A percentile compares a stretch with the other conserved stretches of the same genome.
Conservation (phyloP, 106 monocot genomes). For the Dactylorhiza incarnata region DNA sequence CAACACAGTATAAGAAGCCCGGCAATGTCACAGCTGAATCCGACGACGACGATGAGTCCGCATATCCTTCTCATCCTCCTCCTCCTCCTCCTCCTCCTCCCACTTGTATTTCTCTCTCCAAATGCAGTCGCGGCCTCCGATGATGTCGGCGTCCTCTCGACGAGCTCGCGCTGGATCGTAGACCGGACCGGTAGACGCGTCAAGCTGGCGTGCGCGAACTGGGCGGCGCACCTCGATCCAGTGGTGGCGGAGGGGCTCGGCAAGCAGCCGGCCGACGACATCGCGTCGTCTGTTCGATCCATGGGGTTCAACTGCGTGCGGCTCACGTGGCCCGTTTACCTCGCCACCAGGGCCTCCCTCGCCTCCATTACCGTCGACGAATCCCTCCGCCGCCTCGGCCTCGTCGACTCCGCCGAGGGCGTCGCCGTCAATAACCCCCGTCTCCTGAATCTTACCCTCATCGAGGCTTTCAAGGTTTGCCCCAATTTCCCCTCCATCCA, state of each 20-base stretch:
- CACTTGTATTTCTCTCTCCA: not conserved
- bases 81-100: not conserved
- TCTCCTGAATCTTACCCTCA: slow-evolving; percentile 19
- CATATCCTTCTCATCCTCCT: not conserved
- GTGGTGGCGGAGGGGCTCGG: slow-evolving; percentile 66
- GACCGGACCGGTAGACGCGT: slow-evolving; percentile 43
- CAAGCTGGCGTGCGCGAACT: slow-evolving; percentile 78
- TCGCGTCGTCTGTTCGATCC: slow-evolving; percentile 26
- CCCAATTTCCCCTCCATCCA: not conserved
- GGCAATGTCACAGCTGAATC: not conserved
- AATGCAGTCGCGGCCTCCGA: not conserved
- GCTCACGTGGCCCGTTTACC: slow-evolving; percentile 57
- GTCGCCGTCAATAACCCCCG: slow-evolving; percentile 34
- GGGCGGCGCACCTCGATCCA: slow-evolving; percentile 60
- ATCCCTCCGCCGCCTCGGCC: slow-evolving; percentile 35
- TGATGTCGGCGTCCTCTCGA: slow-evolving; percentile 23
- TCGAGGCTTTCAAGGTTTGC: slow-evolving; percentile 34
- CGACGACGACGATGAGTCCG: not conserved
- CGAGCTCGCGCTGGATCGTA: slow-evolving; percentile 59
- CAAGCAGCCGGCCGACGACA: slow-evolving; percentile 39
- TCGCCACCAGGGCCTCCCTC: slow-evolving; percentile 26
- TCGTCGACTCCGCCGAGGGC: slow-evolving; percentile 24
- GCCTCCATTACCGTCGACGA: slow-evolving; percentile 35
- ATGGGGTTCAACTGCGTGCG: slow-evolving; percentile 92
- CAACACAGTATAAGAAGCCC: too few species aligned